Conservation (phyloP, 495 filamentous ascomycete genomes). For the Hamigera avellanea region DNA sequence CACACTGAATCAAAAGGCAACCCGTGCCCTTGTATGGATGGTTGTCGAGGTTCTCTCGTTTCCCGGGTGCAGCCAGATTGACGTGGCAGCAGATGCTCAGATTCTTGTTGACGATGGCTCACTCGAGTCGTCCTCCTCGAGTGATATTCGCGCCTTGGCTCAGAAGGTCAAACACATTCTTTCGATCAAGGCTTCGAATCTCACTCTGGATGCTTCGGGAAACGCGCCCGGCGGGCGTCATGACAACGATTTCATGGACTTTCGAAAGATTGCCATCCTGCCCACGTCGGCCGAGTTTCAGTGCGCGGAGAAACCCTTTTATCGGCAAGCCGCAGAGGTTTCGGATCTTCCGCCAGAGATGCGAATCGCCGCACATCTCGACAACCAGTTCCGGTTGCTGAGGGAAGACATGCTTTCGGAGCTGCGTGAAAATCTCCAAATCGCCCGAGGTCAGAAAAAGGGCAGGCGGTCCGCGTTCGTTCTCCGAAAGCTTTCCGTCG, state of each 20-base stretch:
- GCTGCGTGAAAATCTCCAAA: constrained; percentile 47
- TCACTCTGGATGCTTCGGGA: constrained; percentile 1
- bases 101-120: constrained; percentile 12
- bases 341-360: constrained; percentile 8
- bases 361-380: constrained; percentile 44
- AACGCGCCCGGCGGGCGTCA: constrained; percentile 56
- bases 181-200: constrained; percentile 9
- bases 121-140: constrained; percentile 11
- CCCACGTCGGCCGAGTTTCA: constrained; percentile 62
- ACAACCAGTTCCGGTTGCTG: constrained; percentile 71
- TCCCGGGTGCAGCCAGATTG: constrained; percentile 10
- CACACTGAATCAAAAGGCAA: constrained; percentile 23
- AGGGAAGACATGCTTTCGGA: constrained; percentile 65
- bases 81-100: constrained; percentile 18
- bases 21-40: constrained; percentile 48
- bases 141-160: constrained; percentile 19
- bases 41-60: constrained; percentile 42
- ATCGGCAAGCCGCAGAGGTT: constrained; percentile 34
- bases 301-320: constrained; percentile 46
- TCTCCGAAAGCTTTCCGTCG: constrained; percentile 17
- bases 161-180: constrained; percentile 36
- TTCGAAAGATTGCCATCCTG: constrained; percentile 49
- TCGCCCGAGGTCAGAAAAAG: constrained; percentile 29
- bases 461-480: constrained; percentile 18
- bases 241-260: constrained; percentile 61